These are phyloP conservation scores for Sphaceloma murrayae DNA, from an alignment of 2,329 filamentous ascomycete species.

Conservation along the genomic window DNA sequence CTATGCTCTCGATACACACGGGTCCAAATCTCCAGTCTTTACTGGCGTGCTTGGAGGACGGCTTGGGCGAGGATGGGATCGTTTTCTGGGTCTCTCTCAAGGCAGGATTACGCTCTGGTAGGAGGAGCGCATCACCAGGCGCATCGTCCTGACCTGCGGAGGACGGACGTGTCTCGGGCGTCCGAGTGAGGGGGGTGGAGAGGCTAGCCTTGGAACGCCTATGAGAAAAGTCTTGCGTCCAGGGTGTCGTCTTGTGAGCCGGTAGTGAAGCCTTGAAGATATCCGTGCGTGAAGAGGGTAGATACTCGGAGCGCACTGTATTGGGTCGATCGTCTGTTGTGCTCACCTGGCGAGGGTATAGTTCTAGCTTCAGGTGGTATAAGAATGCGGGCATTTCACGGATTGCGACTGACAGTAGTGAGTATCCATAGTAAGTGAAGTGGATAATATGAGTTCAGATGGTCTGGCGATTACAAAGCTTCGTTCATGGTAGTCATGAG, in stretches of 20 bases:
- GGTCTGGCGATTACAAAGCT: not conserved
- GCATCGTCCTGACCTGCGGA: conserved; percentile 21
- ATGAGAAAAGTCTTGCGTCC: conserved; percentile 25
- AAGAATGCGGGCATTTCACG: conserved; percentile 51
- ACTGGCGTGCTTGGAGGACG: conserved; percentile 42
- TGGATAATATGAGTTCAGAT: too few relatives aligned
- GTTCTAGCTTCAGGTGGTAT: conserved; percentile 53
- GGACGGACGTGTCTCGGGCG: conserved; percentile 15
- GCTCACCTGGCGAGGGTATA: conserved; percentile 35
- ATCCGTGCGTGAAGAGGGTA: conserved; percentile 34
- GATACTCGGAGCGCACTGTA: conserved; percentile 26
- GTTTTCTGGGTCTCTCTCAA: conserved; percentile 29
- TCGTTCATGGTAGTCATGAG: conserved; percentile 1
- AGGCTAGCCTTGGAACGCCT: conserved; percentile 12
- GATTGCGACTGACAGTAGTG: conserved; percentile 23
- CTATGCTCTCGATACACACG: conserved; percentile 72
- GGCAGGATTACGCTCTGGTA: conserved; percentile 30
- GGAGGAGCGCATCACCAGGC: conserved; percentile 29
- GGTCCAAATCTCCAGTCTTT: conserved; percentile 72
- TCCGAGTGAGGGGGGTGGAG: conserved; percentile 1
- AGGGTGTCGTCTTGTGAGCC: conserved; percentile 33
- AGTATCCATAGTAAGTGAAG: not conserved
- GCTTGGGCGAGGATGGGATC: conserved; percentile 26
- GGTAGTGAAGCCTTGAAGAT: conserved; percentile 39
- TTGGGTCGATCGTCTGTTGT: conserved; percentile 14